phyloP scores from a whole-genome alignment of 2,329 filamentous ascomycete species.

The Verticillium albo-atrum region DNA sequence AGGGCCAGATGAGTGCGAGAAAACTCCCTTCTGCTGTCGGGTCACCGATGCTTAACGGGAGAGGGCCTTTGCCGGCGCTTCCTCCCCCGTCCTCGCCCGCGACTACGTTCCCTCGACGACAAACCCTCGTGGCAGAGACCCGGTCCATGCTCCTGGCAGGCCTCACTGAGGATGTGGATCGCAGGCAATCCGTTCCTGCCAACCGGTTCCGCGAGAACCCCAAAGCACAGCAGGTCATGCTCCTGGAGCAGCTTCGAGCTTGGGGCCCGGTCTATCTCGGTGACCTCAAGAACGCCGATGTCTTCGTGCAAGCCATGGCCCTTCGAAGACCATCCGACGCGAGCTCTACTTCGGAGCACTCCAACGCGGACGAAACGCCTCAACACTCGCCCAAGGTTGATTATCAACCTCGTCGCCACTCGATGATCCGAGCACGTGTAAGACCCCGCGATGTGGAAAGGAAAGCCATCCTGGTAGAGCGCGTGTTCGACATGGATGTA shows the following conservation, averaged over 20 bases:
- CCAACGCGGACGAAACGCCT: slow-evolving; percentile 1
- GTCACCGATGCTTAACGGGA: slow-evolving; percentile 5
- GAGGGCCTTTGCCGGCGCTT: slow-evolving; percentile 6
- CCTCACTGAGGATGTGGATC: slow-evolving; percentile 14
- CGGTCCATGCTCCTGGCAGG: slow-evolving; percentile 25
- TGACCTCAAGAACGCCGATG: slow-evolving; percentile 36
- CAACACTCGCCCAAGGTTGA: slow-evolving; percentile 1
- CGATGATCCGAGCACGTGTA: slow-evolving; percentile 39
- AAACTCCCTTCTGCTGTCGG: background rate
- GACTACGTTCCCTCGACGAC: slow-evolving; percentile 11
- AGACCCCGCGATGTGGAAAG: slow-evolving; percentile 33
- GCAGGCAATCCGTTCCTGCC: slow-evolving; percentile 18
- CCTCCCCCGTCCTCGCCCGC: slow-evolving; percentile 11
- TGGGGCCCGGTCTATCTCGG: slow-evolving; percentile 38
- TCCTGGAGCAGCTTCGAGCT: slow-evolving; percentile 28
- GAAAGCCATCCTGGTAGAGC: slow-evolving; percentile 42
- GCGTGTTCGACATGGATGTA: slow-evolving; percentile 45
- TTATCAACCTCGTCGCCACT: slow-evolving; percentile 3
- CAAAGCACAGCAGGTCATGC: slow-evolving; percentile 6
- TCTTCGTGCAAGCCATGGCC: slow-evolving; percentile 37
- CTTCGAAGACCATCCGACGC: slow-evolving; percentile 28
- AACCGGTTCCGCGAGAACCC: slow-evolving; percentile 1
- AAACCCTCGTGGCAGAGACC: slow-evolving; percentile 23
- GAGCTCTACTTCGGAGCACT: slow-evolving; percentile 11
- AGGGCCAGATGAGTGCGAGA: slow-evolving; percentile 1